These are phyloP conservation scores for Candida vartiovaarae DNA, from an alignment of 805 yeast genomes.

Conservation along the genomic window DNA sequence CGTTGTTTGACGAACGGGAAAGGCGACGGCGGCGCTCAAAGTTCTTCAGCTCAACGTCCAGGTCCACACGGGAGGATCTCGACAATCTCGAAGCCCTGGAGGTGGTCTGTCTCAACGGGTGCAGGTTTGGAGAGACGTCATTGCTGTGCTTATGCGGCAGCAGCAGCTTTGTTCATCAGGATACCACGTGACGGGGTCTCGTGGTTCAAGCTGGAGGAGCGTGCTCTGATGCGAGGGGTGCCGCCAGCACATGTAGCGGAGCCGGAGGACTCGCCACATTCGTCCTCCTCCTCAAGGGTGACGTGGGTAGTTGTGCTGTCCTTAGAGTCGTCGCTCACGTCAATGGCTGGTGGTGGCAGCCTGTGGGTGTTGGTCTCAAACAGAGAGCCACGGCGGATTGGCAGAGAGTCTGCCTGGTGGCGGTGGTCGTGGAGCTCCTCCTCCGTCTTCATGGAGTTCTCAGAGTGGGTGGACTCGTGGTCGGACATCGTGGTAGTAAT, in stretches of 20 bases:
- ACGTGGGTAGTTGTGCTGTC: neutral
- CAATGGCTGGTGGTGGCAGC: constrained; percentile 20
- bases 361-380: constrained; percentile 3
- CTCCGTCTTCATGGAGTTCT: constrained; percentile 30
- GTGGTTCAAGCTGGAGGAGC: constrained; percentile 33
- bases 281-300: constrained; percentile 9
- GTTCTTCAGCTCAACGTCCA: constrained; percentile 31
- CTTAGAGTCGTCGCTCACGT: neutral
- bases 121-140: constrained; percentile 17
- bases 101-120: constrained; percentile 16
- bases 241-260: neutral
- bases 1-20: constrained; percentile 32
- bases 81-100: constrained; percentile 18
- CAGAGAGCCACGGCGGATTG: constrained; percentile 26
- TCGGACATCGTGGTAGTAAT: constrained; percentile 18
- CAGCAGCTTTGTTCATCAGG: constrained; percentile 19
- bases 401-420: constrained; percentile 36
- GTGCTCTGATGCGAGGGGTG: constrained; percentile 12
- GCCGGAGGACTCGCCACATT: constrained; percentile 9
- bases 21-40: constrained; percentile 27
- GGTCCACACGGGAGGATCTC: constrained; percentile 11
- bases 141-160: constrained; percentile 18
- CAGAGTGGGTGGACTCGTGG: constrained; percentile 21
- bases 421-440: constrained; percentile 40
- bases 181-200: constrained; percentile 23